These are phyloP conservation scores for Dalechampia spathulata DNA, from an alignment of 441 rosid species.

Conservation along the genomic window DNA sequence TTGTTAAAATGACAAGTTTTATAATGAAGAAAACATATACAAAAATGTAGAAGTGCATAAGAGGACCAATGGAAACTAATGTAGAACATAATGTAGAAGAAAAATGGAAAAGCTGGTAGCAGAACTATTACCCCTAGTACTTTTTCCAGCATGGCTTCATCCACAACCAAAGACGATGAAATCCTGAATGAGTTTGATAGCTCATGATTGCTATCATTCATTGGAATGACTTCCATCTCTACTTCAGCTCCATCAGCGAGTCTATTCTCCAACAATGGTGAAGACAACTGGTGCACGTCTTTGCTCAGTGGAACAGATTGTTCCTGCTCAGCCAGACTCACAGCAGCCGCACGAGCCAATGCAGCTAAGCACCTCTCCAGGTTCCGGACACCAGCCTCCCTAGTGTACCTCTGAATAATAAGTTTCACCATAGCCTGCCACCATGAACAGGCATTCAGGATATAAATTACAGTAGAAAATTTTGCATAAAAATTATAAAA, in stretches of 20 bases:
- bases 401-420: conserved; percentile 86
- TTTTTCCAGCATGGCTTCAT: conserved; percentile 89
- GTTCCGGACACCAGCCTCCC: conserved; percentile 96
- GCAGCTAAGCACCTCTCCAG: conserved; percentile 94
- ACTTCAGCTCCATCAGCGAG: conserved; percentile 93
- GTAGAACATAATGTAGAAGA: background rate
- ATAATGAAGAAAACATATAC: background rate
- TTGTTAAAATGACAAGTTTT: background rate
- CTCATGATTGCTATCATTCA: conserved; percentile 76
- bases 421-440: conserved; percentile 77
- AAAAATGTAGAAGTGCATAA: background rate
- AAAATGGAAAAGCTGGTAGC: background rate
- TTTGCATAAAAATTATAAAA: background rate
- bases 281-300: conserved; percentile 65
- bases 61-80: background rate
- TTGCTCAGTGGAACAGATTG: conserved; percentile 69
- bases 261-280: conserved; percentile 78
- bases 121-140: conserved; percentile 65
- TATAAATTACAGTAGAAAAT: background rate
- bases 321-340: conserved; percentile 85
- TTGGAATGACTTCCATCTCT: conserved; percentile 97
- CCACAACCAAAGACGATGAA: conserved; percentile 68
- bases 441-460: conserved; percentile 2
- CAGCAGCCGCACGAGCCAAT: conserved; percentile 98
- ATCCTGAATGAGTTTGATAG: conserved; percentile 58